phyloP scores from a whole-genome alignment of 2,329 filamentous ascomycete species.

The Sarocladium oryzae region DNA sequence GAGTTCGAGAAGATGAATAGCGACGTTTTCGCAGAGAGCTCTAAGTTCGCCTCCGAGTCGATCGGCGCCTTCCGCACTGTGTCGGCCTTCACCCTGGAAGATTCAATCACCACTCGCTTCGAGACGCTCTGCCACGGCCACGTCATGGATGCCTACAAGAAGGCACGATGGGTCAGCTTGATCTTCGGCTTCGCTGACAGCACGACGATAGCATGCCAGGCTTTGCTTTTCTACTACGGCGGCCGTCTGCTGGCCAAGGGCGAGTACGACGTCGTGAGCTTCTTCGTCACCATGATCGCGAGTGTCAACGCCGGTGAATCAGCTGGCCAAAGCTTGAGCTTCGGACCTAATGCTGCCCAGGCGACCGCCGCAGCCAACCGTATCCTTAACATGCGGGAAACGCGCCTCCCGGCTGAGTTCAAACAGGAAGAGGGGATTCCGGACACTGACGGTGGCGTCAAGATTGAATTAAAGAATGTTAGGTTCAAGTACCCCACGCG shows the following conservation, averaged over 20 bases:
- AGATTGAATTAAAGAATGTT: constrained; percentile 49
- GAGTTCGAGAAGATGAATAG: constrained; percentile 64
- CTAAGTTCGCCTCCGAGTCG: constrained; percentile 67
- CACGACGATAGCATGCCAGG: constrained; percentile 55
- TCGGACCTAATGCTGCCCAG: constrained; percentile 58
- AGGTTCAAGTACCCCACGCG: constrained; percentile 57
- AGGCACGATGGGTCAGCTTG: constrained; percentile 55
- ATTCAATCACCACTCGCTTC: constrained; percentile 57
- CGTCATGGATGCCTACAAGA: constrained; percentile 51
- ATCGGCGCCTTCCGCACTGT: constrained; percentile 71
- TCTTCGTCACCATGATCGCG: constrained; percentile 57
- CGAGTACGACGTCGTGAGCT: constrained; percentile 40
- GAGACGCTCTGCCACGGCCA: constrained; percentile 51
- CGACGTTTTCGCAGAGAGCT: constrained; percentile 62
- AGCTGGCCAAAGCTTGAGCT: constrained; percentile 61
- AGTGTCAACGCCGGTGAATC: constrained; percentile 62
- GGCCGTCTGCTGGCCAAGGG: constrained; percentile 47
- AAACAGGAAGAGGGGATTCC: constrained; percentile 31
- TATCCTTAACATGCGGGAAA: constrained; percentile 46
- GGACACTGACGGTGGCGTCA: constrained; percentile 41
- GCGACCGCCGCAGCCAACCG: constrained; percentile 53
- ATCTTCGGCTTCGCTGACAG: constrained; percentile 66
- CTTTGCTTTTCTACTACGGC: constrained; percentile 62
- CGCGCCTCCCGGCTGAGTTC: constrained; percentile 28
- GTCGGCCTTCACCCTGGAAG: constrained; percentile 62